Evolutionary conservation across 2,329 filamentous ascomycete species (phyloP), one percentile per base, ranked within the genome.

Genomic region (Colletotrichum sublineola): DNA sequence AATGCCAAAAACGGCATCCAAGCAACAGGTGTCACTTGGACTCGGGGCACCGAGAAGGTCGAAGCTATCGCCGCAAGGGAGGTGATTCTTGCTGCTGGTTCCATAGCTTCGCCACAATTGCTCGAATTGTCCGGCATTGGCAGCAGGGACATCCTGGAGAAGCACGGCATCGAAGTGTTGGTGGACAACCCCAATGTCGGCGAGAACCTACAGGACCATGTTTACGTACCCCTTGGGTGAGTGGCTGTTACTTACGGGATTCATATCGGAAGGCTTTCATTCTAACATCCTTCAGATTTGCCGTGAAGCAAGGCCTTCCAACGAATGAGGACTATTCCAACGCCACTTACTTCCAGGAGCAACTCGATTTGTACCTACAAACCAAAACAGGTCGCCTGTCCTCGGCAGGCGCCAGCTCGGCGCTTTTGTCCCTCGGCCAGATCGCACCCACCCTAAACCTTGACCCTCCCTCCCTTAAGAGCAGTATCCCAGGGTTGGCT

Each of bases 51-150:
- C 7, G 66, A 53, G 15, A 63, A 53, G 1, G 63, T 61, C 31
- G 76, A 64, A 0, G 66, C 79, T 14, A 57, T 52, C 8, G 80
- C 80, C 0, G 71, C 69, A 0, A 74, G 78, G 63, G 90, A 92
- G 75, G 84, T 91, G 14, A 85, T 93, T 48, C 78, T 93, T 2
- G 86, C 86, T 5, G 89, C 89, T 0, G 91, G 91, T 0, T 86
- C 84, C 38, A 81, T 88, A 52, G 85, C 86, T 76, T 90, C 87
- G 12, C 90, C 86, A 6, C 89, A 87, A 78, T 81, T 90, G 20
- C 84, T 88, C n/a, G 90, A 92, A 74, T 81, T 91, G 2, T 91
- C 89, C 0, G 90, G 90, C 0, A 84, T 92, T 50, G 90, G 90
- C 5, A 81, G 84, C 57, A 75, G 74, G 46, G 67, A 58, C 0